phyloP scores from a whole-genome alignment of 768 basidiomycete species.

The Boletus fagicola region DNA sequence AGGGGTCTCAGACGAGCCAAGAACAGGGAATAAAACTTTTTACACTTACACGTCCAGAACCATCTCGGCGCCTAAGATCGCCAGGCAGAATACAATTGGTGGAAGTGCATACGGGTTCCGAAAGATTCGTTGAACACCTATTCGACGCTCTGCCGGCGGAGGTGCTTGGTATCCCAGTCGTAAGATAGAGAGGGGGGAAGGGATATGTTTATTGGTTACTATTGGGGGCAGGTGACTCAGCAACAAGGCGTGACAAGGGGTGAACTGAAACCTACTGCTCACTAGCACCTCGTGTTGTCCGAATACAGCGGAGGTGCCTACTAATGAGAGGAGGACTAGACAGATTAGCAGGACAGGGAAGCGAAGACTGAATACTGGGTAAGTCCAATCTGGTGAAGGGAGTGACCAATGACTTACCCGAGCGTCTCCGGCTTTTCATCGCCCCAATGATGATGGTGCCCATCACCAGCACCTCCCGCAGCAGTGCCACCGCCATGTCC shows the following conservation, averaged over 20 bases:
- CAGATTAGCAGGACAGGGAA: slow-evolving; percentile 62
- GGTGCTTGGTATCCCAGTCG: slow-evolving; percentile 22
- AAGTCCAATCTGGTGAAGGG: background rate
- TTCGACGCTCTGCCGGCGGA: slow-evolving; percentile 5
- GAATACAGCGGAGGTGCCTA: slow-evolving; percentile 55
- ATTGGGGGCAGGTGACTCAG: slow-evolving; percentile 11
- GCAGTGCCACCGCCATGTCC: slow-evolving; percentile 68
- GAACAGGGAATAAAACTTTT: background rate
- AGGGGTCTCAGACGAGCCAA: background rate
- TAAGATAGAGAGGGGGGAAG: slow-evolving; percentile 49
- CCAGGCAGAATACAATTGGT: slow-evolving; percentile 56
- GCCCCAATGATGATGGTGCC: slow-evolving; percentile 68
- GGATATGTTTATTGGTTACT: slow-evolving; percentile 66
- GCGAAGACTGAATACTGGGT: slow-evolving; percentile 46
- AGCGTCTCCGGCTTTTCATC: slow-evolving; percentile 42
- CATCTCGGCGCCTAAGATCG: slow-evolving; percentile 53
- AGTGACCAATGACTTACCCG: slow-evolving; percentile 36
- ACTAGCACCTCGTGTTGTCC: slow-evolving; percentile 66
- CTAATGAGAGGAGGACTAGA: slow-evolving; percentile 54
- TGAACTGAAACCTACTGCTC: slow-evolving; percentile 46
- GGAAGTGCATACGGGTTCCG: slow-evolving; percentile 75
- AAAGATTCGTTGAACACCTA: slow-evolving; percentile 36
- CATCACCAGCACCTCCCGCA: slow-evolving; percentile 35
- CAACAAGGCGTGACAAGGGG: background rate
- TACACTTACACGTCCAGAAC: slow-evolving; percentile 57